A percentile compares a stretch with the other conserved stretches of the same genome.
phyloP scores from a whole-genome alignment of 768 basidiomycete species.

The Cubamyces sp. region DNA sequence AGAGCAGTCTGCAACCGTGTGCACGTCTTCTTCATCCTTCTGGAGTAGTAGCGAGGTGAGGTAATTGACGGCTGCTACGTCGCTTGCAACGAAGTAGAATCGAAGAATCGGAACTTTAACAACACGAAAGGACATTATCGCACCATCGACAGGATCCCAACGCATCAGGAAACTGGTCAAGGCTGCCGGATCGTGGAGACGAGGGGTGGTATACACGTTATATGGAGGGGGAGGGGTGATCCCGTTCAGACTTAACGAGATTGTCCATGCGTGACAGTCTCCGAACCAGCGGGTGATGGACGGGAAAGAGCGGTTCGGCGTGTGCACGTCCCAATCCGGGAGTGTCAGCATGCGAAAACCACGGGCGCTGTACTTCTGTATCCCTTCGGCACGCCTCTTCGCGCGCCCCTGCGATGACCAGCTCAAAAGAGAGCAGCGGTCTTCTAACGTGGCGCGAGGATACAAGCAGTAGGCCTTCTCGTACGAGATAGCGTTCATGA shows the following conservation, averaged over 20 bases:
- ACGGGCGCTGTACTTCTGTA: slow-evolving; percentile 24
- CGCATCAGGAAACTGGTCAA: neutral
- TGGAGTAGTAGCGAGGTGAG: neutral
- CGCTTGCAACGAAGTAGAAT: neutral
- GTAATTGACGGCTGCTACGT: neutral
- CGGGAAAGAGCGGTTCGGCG: neutral
- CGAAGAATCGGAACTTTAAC: neutral
- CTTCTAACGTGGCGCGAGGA: slow-evolving; percentile 45
- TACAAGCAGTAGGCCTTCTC: slow-evolving; percentile 46
- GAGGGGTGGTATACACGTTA: neutral
- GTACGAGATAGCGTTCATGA: slow-evolving; percentile 49
- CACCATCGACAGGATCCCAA: neutral
- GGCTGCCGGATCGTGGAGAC: neutral
- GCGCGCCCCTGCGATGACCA: neutral
- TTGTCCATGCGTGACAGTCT: neutral
- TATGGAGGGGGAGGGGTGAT: neutral
- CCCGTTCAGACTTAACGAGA: neutral
- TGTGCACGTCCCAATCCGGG: slow-evolving; percentile 19
- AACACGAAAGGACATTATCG: neutral
- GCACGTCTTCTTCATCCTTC: neutral
- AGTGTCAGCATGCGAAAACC: slow-evolving; percentile 36
- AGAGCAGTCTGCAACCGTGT: neutral
- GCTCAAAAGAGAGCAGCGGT: slow-evolving; percentile 34
- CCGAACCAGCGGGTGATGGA: neutral
- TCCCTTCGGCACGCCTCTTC: neutral